phyloP scores from a whole-genome alignment of 2,329 filamentous ascomycete genomes.

The Elsinoe arachidis region DNA sequence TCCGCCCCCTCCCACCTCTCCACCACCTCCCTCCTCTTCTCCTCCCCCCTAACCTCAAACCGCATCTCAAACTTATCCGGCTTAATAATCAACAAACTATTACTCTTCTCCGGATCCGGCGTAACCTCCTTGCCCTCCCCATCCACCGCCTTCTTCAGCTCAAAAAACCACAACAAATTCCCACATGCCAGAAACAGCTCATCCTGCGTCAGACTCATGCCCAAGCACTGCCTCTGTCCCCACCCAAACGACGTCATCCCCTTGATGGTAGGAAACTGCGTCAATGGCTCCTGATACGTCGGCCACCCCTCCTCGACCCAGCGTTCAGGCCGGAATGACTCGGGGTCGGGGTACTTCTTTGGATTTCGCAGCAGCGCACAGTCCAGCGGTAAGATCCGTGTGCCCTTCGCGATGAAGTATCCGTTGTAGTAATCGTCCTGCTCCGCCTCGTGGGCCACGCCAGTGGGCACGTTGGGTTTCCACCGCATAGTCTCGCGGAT shows the following conservation, averaged over 20 bases:
- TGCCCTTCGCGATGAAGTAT: slow-evolving; percentile 44
- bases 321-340: slow-evolving; percentile 53
- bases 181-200: slow-evolving; percentile 48
- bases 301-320: slow-evolving; percentile 56
- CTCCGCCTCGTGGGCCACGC: slow-evolving; percentile 44
- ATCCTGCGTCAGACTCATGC: slow-evolving; percentile 54
- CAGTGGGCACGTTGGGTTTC: slow-evolving; percentile 46
- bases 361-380: slow-evolving; percentile 49
- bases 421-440: slow-evolving; percentile 46
- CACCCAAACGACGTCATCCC: slow-evolving; percentile 58
- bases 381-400: slow-evolving; percentile 45
- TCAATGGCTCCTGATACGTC: slow-evolving; percentile 57
- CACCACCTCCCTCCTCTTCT: slow-evolving; percentile 32
- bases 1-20: slow-evolving; percentile 33
- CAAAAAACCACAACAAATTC: slow-evolving; percentile 40
- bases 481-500: slow-evolving; percentile 50
- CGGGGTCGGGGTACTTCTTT: slow-evolving; percentile 53
- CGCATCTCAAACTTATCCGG: slow-evolving; percentile 48
- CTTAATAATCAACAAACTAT: slow-evolving; percentile 50
- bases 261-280: slow-evolving; percentile 54
- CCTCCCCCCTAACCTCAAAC: slow-evolving; percentile 43
- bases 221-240: slow-evolving; percentile 55
- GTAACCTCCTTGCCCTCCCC: slow-evolving; percentile 36
- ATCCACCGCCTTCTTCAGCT: slow-evolving; percentile 42
- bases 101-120: slow-evolving; percentile 39